Evolutionary conservation across 2,329 filamentous ascomycete species (phyloP), one percentile per base, ranked within the genome.

Genomic region (Lecanoromycetidae sp.): DNA sequence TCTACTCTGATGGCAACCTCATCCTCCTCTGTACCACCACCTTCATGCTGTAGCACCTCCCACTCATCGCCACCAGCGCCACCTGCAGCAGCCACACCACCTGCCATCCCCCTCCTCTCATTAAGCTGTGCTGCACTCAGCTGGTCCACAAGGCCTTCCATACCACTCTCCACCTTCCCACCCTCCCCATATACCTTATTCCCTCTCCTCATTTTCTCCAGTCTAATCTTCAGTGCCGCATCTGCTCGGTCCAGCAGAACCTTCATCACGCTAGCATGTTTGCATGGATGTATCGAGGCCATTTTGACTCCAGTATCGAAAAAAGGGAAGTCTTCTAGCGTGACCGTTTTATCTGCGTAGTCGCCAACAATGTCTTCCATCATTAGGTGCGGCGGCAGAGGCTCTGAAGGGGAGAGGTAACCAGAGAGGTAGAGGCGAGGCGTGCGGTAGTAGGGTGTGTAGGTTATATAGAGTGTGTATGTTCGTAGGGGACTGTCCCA

Each of bases 381-480:
- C 87, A 94, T 94, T 44, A 82, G 72, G 43, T 83, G 76, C 2
- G 87, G 87, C 3, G 83, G 78, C 0, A 94, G 80, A 1, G 88
- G 87, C 55, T 87, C 83, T 23, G 85, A 85, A 49, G 79, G 77
- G 22, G 84, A 76, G 10, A 79, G 71, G 66, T 96, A 96, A 58
- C 91, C 91, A 0, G 87, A 93, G 39, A 98, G 79, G 66, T 95
- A 98, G 58, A 96, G 78, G 27, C 91, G 86, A 0, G 91, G 91
- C 3, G 91, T 96, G 57, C 87, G 84, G 69, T 96, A 98, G 71
- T 94, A 95, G 30, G 88, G 84, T 4, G 88, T 86, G 70, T 98
- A 98, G 68, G 87, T 91, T 60, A 98, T 96, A 74, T 98, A 98
- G 56, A 98, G 82, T 36, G 84, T 94, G 66, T 98, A 98, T n/a